Evolutionary conservation across 2,329 filamentous ascomycete species (phyloP).

Genomic region (Fusarium heterosporum): DNA sequence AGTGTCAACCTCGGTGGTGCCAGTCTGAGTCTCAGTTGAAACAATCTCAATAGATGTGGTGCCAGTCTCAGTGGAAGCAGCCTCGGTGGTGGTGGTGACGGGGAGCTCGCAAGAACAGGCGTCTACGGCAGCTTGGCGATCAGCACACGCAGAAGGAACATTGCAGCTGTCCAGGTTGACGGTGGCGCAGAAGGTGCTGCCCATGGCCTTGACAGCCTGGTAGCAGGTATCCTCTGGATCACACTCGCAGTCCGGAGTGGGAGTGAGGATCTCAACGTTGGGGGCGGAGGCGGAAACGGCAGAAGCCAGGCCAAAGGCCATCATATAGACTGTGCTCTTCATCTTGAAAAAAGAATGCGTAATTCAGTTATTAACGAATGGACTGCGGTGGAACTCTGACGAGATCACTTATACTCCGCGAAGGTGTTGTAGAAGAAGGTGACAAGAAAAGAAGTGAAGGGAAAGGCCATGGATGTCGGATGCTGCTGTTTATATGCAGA

Average conservation of each 20-base stretch:
- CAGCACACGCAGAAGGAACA: neutral
- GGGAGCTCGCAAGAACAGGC: neutral
- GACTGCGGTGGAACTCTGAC: constrained; percentile 40
- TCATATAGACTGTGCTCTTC: constrained; percentile 50
- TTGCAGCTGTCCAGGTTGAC: neutral
- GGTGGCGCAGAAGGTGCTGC: neutral
- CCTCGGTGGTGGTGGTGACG: constrained; percentile 2
- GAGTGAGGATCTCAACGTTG: rapidly evolving
- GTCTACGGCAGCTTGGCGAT: neutral
- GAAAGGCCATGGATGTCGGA: constrained; percentile 14
- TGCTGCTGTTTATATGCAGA: constrained; percentile 41
- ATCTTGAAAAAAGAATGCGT: constrained; percentile 47
- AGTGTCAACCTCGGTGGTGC: constrained; percentile 9
- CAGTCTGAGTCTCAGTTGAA: constrained; percentile 7
- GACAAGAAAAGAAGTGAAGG: constrained; percentile 28
- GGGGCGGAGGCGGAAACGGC: neutral
- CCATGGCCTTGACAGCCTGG: neutral
- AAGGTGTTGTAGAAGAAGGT: constrained; percentile 36
- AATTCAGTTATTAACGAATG: constrained; percentile 47
- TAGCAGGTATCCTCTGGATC: constrained; percentile 19
- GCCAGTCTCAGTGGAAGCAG: constrained; percentile 20
- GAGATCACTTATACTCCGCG: constrained; percentile 42
- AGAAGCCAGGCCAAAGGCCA: constrained; percentile 48
- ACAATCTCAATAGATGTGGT: neutral
- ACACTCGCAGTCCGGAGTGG: constrained; percentile 15